Conservation (phyloP, 306 rosid species). For the Ormosia semicastrata region DNA sequence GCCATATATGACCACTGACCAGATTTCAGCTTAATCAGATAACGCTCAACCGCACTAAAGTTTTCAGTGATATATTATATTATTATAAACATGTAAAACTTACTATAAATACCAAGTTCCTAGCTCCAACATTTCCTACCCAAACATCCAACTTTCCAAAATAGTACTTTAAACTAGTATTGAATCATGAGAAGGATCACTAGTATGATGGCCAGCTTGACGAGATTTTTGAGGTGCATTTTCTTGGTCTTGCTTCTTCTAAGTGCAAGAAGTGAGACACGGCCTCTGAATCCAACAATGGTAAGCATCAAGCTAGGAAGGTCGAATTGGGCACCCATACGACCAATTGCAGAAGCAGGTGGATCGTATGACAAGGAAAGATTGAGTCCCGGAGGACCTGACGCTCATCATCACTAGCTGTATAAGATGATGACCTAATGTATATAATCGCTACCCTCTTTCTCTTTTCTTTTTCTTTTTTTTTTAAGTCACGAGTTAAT, state of each 20-base stretch:
- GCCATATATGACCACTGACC: too few species aligned
- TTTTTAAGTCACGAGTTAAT: not conserved
- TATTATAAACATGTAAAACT: too few species aligned
- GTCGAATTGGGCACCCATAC: constrained; percentile 19
- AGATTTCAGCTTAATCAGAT: constrained; percentile 16
- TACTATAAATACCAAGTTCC: constrained; percentile 30
- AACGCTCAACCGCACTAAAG: constrained; percentile 31
- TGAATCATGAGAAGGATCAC: not conserved
- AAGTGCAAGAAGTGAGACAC: constrained; percentile 33
- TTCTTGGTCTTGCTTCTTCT: constrained; percentile 24
- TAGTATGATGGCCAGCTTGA: not conserved
- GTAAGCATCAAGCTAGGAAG: constrained; percentile 14
- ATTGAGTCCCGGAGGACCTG: constrained; percentile 72
- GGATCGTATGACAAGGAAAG: constrained; percentile 25
- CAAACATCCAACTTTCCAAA: not conserved
- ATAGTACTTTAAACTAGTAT: not conserved
- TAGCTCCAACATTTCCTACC: constrained; percentile 12
- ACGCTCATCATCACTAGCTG: constrained; percentile 42
- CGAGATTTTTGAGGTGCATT: constrained; percentile 4
- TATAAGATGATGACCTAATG: not conserved
- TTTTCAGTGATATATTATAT: not conserved
- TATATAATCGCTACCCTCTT: not conserved
- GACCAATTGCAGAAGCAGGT: not conserved
- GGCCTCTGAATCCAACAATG: constrained; percentile 34
- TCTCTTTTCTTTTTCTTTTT: not conserved